Percentiles rank a stretch among this genome's conserved stretches.
phyloP scores from a whole-genome alignment of 2,329 filamentous ascomycete species.

The Aspergillus versicolor region DNA sequence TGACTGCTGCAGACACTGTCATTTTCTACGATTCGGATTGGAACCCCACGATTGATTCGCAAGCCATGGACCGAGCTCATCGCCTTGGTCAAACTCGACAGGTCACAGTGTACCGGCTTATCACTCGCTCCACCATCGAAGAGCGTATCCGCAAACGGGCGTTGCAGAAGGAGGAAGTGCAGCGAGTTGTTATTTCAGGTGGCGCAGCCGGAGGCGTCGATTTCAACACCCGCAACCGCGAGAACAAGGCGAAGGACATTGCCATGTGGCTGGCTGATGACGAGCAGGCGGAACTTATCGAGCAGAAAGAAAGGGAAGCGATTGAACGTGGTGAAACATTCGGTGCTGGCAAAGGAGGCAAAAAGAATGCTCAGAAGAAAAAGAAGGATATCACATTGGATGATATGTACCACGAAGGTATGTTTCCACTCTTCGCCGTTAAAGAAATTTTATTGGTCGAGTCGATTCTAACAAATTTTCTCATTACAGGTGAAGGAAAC shows the following conservation, averaged over 20 bases:
- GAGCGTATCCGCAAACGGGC: conserved; percentile 97
- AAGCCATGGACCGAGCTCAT: conserved; percentile 98
- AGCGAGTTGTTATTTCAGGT: conserved; percentile 92
- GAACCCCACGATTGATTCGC: conserved; percentile 98
- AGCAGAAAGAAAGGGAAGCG: conserved; percentile 85
- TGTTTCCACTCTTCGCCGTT: conserved; percentile 43
- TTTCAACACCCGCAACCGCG: conserved; percentile 87
- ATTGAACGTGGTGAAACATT: conserved; percentile 66
- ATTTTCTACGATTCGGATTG: conserved; percentile 99
- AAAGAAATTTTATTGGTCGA: not conserved
- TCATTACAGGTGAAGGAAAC: conserved; percentile 78
- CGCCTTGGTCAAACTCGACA: conserved; percentile 93
- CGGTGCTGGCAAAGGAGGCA: conserved; percentile 59
- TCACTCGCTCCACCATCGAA: conserved; percentile 94
- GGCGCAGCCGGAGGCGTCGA: conserved; percentile 81
- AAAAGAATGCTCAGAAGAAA: conserved; percentile 61
- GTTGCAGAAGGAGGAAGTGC: conserved; percentile 97
- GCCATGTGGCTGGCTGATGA: conserved; percentile 98
- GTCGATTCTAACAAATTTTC: conserved; percentile 9
- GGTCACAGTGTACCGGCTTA: conserved; percentile 95
- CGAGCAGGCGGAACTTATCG: conserved; percentile 90
- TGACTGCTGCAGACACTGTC: conserved; percentile 94
- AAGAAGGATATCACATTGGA: conserved; percentile 68
- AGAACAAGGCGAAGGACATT: conserved; percentile 96
- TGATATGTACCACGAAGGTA: conserved; percentile 99